Evolutionary conservation across 306 rosid species (phyloP).

Genomic region (Vigna trinervia): DNA sequence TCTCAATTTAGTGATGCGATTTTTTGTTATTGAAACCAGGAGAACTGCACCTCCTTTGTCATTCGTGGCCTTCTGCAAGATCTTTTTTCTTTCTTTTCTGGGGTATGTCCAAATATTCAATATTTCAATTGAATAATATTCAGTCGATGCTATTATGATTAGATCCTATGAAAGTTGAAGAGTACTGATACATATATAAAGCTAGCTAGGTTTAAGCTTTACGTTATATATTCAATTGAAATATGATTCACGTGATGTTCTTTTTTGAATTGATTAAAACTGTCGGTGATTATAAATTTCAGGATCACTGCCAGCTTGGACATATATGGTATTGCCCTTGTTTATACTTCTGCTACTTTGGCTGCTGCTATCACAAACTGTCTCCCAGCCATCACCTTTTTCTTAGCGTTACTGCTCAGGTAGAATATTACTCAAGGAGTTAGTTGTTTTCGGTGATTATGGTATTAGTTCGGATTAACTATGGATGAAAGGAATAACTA

Average conservation of each 20-base stretch:
- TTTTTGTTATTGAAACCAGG: slow-evolving; percentile 41
- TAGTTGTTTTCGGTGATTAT: neutral
- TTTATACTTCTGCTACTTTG: slow-evolving; percentile 74
- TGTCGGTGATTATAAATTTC: slow-evolving; percentile 33
- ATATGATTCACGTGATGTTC: neutral
- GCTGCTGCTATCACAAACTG: slow-evolving; percentile 80
- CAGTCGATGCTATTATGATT: neutral
- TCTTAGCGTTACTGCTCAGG: slow-evolving; percentile 77
- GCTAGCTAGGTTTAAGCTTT: slow-evolving; percentile 9
- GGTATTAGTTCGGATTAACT: no score
- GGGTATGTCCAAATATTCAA: slow-evolving; percentile 61
- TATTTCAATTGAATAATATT: neutral
- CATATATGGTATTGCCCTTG: slow-evolving; percentile 63
- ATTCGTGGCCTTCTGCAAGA: slow-evolving; percentile 68
- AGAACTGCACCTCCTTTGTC: slow-evolving; percentile 69
- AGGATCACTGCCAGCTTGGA: slow-evolving; percentile 71
- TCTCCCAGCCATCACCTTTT: slow-evolving; percentile 86
- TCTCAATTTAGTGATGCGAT: neutral
- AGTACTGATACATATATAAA: neutral
- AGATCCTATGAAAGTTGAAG: neutral
- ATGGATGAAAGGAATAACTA: no score
- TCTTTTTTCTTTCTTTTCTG: slow-evolving; percentile 66
- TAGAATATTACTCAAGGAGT: slow-evolving; percentile 21
- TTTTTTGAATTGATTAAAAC: neutral
- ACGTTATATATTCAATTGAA: slow-evolving; percentile 5